These are phyloP conservation scores for Heracleum sosnowskyi DNA, from an alignment of 129 eudicot genomes.

Conservation along the genomic window DNA sequence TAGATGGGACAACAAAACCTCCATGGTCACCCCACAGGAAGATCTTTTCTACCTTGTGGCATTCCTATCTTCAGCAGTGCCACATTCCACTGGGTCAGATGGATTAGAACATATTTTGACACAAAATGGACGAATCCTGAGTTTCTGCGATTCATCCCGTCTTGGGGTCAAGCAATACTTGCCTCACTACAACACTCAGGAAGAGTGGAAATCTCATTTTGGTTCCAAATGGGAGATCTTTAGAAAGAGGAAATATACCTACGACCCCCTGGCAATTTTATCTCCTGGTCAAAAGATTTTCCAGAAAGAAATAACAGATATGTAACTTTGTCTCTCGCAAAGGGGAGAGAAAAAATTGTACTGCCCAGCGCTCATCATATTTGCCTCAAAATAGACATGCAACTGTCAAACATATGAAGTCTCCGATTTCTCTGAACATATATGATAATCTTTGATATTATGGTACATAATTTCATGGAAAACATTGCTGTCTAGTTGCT, in stretches of 20 bases:
- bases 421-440: not conserved
- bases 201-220: constrained; percentile 78
- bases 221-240: constrained; percentile 72
- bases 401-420: not conserved
- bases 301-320: constrained; percentile 33
- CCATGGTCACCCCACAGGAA: constrained; percentile 78
- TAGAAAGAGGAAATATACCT: constrained; percentile 49
- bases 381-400: not conserved
- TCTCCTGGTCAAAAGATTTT: constrained; percentile 95
- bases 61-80: constrained; percentile 74
- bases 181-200: constrained; percentile 70
- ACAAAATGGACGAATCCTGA: constrained; percentile 58
- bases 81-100: constrained; percentile 66
- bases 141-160: constrained; percentile 34
- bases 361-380: not conserved
- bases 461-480: not conserved
- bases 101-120: constrained; percentile 54
- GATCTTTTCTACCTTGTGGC: constrained; percentile 78
- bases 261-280: constrained; percentile 78
- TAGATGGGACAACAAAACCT: constrained; percentile 81
- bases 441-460: not conserved
- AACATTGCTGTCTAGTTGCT: not conserved
- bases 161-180: constrained; percentile 81
- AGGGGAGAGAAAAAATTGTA: not conserved
- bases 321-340: constrained; percentile 7